Conservation (phyloP, 805 yeast species). For the Teunomyces kruisii region DNA sequence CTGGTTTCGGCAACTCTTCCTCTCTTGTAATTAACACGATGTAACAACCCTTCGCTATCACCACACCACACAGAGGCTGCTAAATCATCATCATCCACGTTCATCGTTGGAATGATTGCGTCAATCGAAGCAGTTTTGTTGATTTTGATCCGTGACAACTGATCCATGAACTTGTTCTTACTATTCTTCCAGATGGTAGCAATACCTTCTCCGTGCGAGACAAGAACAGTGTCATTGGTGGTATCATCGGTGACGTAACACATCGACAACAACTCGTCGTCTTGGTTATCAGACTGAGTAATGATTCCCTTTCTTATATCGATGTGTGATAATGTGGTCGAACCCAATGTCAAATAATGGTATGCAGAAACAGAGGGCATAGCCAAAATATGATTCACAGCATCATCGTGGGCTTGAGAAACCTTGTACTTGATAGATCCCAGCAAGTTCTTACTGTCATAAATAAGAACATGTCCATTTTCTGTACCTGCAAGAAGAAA, state of each 20-base stretch:
- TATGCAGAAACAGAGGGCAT: constrained; percentile 72
- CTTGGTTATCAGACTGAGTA: constrained; percentile 81
- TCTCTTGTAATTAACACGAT: constrained; percentile 60
- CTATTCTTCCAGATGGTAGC: constrained; percentile 82
- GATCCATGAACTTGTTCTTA: constrained; percentile 70
- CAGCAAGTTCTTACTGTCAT: constrained; percentile 57
- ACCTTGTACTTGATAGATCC: constrained; percentile 46
- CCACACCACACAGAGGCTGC: constrained; percentile 70
- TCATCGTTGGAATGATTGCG: constrained; percentile 58
- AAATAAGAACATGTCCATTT: constrained; percentile 61
- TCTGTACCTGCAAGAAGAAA: constrained; percentile 66
- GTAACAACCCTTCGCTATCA: constrained; percentile 70
- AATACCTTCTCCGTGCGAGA: constrained; percentile 91
- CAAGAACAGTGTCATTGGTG: constrained; percentile 64
- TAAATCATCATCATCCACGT: constrained; percentile 46
- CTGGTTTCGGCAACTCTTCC: constrained; percentile 68
- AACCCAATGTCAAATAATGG: constrained; percentile 77
- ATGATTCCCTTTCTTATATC: constrained; percentile 74
- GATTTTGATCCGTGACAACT: constrained; percentile 71
- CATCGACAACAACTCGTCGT: constrained; percentile 83
- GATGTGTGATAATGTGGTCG: constrained; percentile 74
- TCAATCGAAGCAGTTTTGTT: constrained; percentile 73
- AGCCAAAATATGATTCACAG: constrained; percentile 71
- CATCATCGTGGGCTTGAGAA: constrained; percentile 66
- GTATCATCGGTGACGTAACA: constrained; percentile 56